A percentile compares a stretch with the other conserved stretches of the same genome.
Evolutionary conservation across 306 rosid genomes (phyloP).

Genomic region (Quercus gilva): DNA sequence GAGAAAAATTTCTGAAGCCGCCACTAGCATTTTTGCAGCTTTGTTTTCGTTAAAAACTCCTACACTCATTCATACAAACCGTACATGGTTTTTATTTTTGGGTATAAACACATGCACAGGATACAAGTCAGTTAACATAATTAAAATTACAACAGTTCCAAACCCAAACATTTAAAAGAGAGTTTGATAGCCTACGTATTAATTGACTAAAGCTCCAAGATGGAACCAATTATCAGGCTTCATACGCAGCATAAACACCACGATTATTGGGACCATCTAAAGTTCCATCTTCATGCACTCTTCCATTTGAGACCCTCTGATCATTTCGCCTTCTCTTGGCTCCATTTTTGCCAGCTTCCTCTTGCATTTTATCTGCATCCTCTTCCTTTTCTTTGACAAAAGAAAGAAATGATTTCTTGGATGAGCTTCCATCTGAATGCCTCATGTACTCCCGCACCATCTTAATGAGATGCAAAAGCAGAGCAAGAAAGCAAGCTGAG

Average conservation of each 20-base stretch:
- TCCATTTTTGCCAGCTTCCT: slow-evolving; percentile 17
- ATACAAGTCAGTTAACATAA: no score
- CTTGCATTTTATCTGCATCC: slow-evolving; percentile 6
- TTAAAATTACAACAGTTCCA: no score
- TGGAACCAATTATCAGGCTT: no score
- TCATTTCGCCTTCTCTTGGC: slow-evolving; percentile 58
- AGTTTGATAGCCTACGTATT: no score
- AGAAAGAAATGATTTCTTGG: slow-evolving; percentile 45
- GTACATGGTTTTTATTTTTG: no score
- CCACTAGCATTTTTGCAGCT: no score
- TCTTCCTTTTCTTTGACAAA: slow-evolving; percentile 73
- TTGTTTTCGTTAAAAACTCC: no score
- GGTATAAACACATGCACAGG: no score
- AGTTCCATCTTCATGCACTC: slow-evolving; percentile 25
- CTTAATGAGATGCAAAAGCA: slow-evolving; percentile 38
- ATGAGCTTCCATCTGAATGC: slow-evolving; percentile 26
- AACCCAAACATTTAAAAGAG: no score
- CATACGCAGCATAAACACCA: background rate
- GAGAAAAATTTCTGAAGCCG: no score
- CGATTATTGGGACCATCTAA: background rate
- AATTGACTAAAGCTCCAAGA: no score
- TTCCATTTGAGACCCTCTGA: slow-evolving; percentile 36
- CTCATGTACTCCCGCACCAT: slow-evolving; percentile 50
- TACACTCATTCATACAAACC: no score
- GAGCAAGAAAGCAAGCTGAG: slow-evolving; percentile 56